phyloP scores from a whole-genome alignment of 1,284 basidiomycete genomes.

The Irpex rosettiformis region DNA sequence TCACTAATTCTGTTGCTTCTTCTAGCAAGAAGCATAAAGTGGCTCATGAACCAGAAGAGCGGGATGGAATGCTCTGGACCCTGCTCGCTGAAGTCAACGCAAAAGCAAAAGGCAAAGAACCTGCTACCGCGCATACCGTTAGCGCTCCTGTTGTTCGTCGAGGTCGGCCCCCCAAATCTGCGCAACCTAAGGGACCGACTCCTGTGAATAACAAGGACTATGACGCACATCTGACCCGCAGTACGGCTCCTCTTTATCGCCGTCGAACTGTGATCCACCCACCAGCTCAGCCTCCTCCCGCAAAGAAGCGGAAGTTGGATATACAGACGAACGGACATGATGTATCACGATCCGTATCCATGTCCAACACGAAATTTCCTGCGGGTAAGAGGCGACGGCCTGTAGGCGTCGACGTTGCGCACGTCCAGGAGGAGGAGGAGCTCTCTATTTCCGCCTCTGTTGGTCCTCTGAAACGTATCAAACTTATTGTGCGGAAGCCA shows the following conservation, averaged over 20 bases:
- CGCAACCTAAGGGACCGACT: neutral
- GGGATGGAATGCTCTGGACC: conserved; percentile 22
- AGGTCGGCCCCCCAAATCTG: conserved; percentile 1
- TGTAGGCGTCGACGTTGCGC: neutral
- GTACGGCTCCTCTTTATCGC: neutral
- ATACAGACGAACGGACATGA: neutral
- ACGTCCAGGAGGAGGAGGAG: neutral
- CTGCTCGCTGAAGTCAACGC: conserved; percentile 19
- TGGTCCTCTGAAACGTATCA: conserved; percentile 50
- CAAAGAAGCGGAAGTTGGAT: conserved; percentile 2
- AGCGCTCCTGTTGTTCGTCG: conserved; percentile 2
- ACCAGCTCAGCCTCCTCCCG: neutral
- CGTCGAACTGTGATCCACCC: neutral
- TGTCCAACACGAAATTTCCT: neutral
- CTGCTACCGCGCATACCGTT: neutral
- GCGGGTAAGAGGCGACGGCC: neutral
- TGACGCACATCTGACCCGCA: neutral
- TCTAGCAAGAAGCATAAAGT: conserved; percentile 9
- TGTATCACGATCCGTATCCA: neutral
- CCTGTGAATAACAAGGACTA: neutral
- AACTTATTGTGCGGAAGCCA: conserved; percentile 65
- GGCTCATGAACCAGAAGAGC: conserved; percentile 8
- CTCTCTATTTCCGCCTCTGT: neutral
- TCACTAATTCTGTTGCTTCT: conserved; percentile 11
- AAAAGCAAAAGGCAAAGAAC: conserved; percentile 27